Evolutionary conservation across 139 green algal species (phyloP).

Genomic region (Prasinococcaceae sp.): DNA sequence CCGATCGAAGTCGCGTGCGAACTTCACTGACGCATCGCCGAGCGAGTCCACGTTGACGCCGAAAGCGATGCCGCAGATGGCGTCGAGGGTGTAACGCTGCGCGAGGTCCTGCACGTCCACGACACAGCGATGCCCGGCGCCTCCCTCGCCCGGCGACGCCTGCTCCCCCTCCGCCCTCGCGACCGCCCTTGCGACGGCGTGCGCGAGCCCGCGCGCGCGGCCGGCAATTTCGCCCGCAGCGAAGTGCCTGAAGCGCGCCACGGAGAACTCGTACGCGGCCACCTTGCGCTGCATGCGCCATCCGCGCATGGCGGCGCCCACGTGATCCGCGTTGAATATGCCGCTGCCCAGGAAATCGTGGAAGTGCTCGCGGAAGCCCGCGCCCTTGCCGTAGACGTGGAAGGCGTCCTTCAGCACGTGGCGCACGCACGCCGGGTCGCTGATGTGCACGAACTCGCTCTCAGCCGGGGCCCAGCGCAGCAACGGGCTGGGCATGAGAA

Average conservation of each 20-base stretch:
- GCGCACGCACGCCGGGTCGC: constrained; percentile 12
- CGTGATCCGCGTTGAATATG: constrained; percentile 20
- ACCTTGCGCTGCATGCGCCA: constrained; percentile 19
- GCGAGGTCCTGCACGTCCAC: constrained; percentile 18
- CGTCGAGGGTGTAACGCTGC: constrained; percentile 8
- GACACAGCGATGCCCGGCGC: background rate
- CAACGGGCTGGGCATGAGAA: too few species aligned
- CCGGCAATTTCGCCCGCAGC: background rate
- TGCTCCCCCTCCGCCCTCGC: background rate
- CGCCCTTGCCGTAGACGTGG: constrained; percentile 11
- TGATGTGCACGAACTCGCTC: too few species aligned
- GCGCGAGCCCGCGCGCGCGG: background rate
- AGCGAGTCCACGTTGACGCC: constrained; percentile 2
- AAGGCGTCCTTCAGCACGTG: constrained; percentile 21
- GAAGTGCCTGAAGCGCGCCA: constrained; percentile 5
- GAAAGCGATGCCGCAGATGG: constrained; percentile 12
- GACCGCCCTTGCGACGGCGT: background rate
- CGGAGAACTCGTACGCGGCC: constrained; percentile 16
- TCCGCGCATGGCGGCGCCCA: too few species aligned
- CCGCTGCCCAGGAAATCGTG: constrained; percentile 15
- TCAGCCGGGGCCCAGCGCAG: too few species aligned
- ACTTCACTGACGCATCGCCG: too few species aligned
- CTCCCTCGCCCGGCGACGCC: too few species aligned
- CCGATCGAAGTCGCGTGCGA: constrained; percentile 12
- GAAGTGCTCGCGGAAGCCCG: background rate